These are phyloP conservation scores for Myrica gale DNA, from an alignment of 306 rosid species.

Conservation along the genomic window DNA sequence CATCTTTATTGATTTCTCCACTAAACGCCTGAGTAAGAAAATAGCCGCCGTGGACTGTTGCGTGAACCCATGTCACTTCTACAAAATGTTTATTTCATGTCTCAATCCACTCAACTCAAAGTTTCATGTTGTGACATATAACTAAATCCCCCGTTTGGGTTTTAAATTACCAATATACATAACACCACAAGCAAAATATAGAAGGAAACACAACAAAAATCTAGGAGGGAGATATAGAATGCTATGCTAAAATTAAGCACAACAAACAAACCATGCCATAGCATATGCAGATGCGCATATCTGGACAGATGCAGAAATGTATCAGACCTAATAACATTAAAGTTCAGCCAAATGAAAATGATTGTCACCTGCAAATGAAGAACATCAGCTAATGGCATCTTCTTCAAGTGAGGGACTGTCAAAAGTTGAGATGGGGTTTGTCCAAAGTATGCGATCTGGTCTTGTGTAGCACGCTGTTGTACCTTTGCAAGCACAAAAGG, in stretches of 20 bases:
- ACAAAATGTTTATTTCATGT: background rate
- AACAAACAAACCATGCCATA: background rate
- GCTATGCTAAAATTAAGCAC: background rate
- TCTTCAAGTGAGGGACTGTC: slow-evolving; percentile 78
- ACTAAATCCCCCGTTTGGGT: background rate
- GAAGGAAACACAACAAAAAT: background rate
- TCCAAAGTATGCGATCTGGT: slow-evolving; percentile 98
- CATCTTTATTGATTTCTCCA: background rate
- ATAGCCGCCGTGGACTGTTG: background rate
- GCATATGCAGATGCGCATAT: background rate
- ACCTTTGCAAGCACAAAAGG: slow-evolving; percentile 50
- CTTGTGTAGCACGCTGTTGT: slow-evolving; percentile 87
- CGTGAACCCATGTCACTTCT: background rate
- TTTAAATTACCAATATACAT: background rate
- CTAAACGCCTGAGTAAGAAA: background rate
- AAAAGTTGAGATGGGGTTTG: slow-evolving; percentile 98
- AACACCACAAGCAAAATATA: background rate
- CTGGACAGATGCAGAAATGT: background rate
- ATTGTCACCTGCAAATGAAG: slow-evolving; percentile 86
- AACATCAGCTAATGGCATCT: slow-evolving; percentile 72
- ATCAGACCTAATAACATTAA: background rate
- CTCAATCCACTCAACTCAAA: background rate
- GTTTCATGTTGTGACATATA: background rate
- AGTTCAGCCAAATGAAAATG: slow-evolving; percentile 16
- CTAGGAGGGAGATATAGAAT: background rate